phyloP scores from a whole-genome alignment of 441 rosid species.

The Eutrema salsugineum region DNA sequence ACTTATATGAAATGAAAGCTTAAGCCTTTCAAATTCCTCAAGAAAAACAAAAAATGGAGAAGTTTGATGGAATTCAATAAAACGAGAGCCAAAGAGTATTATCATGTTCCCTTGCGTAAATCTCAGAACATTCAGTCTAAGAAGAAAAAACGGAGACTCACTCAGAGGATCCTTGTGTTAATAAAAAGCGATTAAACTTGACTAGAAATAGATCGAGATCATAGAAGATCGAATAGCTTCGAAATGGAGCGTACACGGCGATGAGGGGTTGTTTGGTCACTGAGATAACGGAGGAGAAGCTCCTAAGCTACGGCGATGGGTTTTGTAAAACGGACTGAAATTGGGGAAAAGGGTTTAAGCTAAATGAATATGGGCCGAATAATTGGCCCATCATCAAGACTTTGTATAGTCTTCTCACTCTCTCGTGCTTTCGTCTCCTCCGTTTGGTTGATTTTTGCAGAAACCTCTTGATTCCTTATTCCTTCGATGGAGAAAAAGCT shows the following conservation, averaged over 20 bases:
- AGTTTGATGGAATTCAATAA: neutral
- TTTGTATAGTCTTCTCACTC: too few species aligned
- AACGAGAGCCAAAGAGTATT: neutral
- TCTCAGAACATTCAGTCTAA: neutral
- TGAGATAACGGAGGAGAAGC: neutral
- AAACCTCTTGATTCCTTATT: neutral
- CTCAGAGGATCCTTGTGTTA: neutral
- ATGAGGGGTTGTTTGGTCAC: neutral
- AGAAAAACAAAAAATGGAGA: neutral
- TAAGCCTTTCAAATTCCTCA: neutral
- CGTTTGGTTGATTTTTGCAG: neutral
- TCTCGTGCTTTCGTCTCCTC: neutral
- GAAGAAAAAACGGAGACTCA: neutral
- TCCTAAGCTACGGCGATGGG: neutral
- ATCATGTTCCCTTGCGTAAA: neutral
- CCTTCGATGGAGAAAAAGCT: constrained; percentile 38
- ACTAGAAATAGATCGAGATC: neutral
- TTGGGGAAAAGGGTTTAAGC: neutral
- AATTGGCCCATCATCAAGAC: neutral
- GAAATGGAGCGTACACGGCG: neutral
- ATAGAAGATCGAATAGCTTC: neutral
- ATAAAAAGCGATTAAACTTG: neutral
- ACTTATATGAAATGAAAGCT: neutral
- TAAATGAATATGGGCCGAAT: neutral
- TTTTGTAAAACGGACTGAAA: neutral